phyloP scores from a whole-genome alignment of 2,329 filamentous ascomycete species.

The Penicillium sclerotigenum region DNA sequence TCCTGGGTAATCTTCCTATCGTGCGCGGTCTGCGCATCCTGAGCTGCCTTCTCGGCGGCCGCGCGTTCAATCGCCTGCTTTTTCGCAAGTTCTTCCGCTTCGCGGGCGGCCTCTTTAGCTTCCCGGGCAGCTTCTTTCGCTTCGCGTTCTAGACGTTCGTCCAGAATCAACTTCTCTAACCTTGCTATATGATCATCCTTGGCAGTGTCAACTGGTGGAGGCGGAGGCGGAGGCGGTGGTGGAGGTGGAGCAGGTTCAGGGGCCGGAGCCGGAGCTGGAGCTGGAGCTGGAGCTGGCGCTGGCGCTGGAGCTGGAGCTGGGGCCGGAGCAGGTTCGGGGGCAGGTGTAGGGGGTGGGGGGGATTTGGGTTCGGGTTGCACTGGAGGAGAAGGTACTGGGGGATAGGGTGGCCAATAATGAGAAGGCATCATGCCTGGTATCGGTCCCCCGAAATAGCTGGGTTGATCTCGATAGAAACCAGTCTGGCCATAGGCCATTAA shows the following conservation, averaged over 20 bases:
- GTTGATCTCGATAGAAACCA: conserved; percentile 27
- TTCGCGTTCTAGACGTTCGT: conserved; percentile 44
- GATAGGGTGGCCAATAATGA: conserved; percentile 36
- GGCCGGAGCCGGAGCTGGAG: conserved; percentile 1
- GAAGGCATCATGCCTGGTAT: conserved; percentile 36
- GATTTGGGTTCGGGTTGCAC: conserved; percentile 28
- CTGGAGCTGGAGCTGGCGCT: conserved; percentile 15
- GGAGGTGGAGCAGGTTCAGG: conserved; percentile 3
- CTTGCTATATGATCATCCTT: conserved; percentile 58
- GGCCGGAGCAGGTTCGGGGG: conserved; percentile 5
- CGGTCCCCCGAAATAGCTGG: conserved; percentile 33
- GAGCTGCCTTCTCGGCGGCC: conserved; percentile 36
- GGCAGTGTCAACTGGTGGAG: conserved; percentile 47
- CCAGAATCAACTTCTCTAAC: conserved; percentile 56
- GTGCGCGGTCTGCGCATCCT: conserved; percentile 39
- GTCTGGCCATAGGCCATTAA: conserved; percentile 38
- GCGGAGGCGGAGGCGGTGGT: conserved; percentile 9
- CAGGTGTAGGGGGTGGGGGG: conserved; percentile 19
- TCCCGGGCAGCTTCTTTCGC: conserved; percentile 38
- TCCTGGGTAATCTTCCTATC: conserved; percentile 44
- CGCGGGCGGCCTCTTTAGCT: conserved; percentile 38
- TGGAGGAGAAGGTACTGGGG: conserved; percentile 34
- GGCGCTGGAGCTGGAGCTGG: conserved; percentile 20
- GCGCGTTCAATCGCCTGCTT: conserved; percentile 51
- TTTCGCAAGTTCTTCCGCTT: conserved; percentile 39